A percentile compares a stretch with the other conserved stretches of the same genome.
phyloP scores from a whole-genome alignment of 805 yeast species.

The Saccharomycopsis javanensis region DNA sequence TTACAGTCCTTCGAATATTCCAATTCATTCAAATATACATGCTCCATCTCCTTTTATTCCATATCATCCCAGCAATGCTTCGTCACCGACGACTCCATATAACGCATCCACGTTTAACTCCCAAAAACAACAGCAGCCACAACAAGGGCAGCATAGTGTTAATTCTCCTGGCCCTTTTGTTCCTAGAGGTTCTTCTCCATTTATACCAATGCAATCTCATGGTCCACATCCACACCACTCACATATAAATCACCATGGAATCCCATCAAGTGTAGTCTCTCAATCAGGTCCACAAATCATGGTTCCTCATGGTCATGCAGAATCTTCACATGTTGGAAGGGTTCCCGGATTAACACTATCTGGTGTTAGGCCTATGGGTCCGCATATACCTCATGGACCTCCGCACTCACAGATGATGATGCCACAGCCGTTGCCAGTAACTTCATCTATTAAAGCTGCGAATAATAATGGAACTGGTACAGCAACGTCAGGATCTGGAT shows the following conservation, averaged over 20 bases:
- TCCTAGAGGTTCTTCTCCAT: not conserved
- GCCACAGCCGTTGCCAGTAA: not conserved
- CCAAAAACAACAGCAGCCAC: not conserved
- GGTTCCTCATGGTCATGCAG: not conserved
- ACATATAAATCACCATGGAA: not conserved
- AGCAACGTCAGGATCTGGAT: not conserved
- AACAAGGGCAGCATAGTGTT: not conserved
- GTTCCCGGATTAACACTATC: not conserved
- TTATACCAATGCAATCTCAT: not conserved
- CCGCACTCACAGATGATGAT: conserved; percentile 7
- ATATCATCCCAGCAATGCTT: not conserved
- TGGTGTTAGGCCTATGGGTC: not conserved
- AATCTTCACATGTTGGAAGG: not conserved
- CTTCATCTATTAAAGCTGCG: not conserved
- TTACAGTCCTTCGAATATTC: conserved; percentile 6
- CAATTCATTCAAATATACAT: not conserved
- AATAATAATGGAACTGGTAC: not conserved
- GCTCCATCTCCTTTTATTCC: not conserved
- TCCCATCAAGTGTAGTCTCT: conserved; percentile 1
- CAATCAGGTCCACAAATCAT: not conserved
- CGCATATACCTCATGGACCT: not conserved
- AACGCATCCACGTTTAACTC: not conserved
- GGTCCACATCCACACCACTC: conserved; percentile 1
- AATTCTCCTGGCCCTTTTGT: not conserved
- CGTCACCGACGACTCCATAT: not conserved